Percentiles rank a stretch among this genome's conserved stretches.
Conservation (phyloP, 768 basidiomycete species). For the Grammothele lineata region DNA sequence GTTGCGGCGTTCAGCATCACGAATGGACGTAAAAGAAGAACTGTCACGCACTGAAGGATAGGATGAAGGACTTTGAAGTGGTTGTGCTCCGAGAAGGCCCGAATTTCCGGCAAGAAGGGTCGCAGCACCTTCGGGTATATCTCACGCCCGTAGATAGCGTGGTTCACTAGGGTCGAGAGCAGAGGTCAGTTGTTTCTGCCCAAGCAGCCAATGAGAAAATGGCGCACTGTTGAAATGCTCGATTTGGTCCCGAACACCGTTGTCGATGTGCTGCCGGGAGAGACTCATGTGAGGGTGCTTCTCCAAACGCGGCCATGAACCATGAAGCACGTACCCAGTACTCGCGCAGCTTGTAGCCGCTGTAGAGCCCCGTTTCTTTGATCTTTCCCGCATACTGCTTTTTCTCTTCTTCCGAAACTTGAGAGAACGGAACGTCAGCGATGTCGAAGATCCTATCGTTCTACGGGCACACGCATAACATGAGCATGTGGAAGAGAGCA, state of each 20-base stretch:
- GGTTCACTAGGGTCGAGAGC: conserved; percentile 20
- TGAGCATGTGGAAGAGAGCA: too few species aligned
- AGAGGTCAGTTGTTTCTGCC: neutral
- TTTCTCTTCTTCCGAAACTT: conserved; percentile 40
- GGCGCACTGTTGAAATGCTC: conserved; percentile 41
- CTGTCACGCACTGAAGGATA: conserved; percentile 5
- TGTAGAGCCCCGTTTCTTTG: conserved; percentile 42
- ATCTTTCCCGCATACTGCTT: conserved; percentile 33
- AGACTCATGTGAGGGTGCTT: neutral
- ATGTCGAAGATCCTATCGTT: conserved; percentile 44
- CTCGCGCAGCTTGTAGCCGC: conserved; percentile 49
- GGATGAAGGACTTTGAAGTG: conserved; percentile 28
- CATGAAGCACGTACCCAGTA: conserved; percentile 43
- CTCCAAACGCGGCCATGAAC: neutral
- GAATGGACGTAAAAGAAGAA: neutral
- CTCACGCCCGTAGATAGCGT: conserved; percentile 19
- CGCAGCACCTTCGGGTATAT: conserved; percentile 26
- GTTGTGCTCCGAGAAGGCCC: conserved; percentile 26
- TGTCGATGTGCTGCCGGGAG: conserved; percentile 32
- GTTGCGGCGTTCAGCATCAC: neutral
- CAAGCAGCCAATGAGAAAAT: neutral
- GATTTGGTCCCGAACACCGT: conserved; percentile 40
- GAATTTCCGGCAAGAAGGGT: conserved; percentile 28
- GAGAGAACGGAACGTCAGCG: conserved; percentile 39
- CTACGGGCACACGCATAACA: too few species aligned